Percentiles rank a stretch among this genome's conserved stretches.
These are phyloP conservation scores for Pestalotiopsis sp. DNA, from an alignment of 2,329 filamentous ascomycete species.

Conservation along the genomic window DNA sequence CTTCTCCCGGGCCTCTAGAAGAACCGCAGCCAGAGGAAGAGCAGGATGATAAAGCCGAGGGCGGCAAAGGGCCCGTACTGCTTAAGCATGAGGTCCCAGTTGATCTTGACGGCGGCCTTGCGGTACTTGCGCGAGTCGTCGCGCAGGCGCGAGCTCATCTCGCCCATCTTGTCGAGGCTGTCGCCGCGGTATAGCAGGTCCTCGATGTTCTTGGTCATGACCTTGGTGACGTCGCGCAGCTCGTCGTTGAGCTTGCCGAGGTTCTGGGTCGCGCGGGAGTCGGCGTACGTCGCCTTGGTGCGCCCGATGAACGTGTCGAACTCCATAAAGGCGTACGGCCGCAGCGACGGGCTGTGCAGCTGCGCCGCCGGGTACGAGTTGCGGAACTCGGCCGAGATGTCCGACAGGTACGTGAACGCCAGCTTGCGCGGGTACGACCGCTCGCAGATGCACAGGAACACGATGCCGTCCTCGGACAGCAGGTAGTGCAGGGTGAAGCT, in stretches of 20 bases:
- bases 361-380: conserved; percentile 76
- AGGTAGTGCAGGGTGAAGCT: conserved; percentile 86
- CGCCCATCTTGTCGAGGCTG: conserved; percentile 93
- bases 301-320: conserved; percentile 97
- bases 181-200: conserved; percentile 94
- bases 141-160: conserved; percentile 81
- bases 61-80: conserved; percentile 92
- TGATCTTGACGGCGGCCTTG: conserved; percentile 89
- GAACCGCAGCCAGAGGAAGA: conserved; percentile 93
- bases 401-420: conserved; percentile 95
- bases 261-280: conserved; percentile 87
- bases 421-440: conserved; percentile 95
- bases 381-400: conserved; percentile 87
- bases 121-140: conserved; percentile 96
- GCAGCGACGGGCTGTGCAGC: conserved; percentile 71
- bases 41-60: conserved; percentile 76
- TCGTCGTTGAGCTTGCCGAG: conserved; percentile 96
- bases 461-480: conserved; percentile 71
- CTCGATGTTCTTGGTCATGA: conserved; percentile 99
- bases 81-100: conserved; percentile 95
- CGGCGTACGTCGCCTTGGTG: conserved; percentile 91
- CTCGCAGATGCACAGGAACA: conserved; percentile 94
- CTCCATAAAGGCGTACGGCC: conserved; percentile 95
- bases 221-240: conserved; percentile 94
- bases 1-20: conserved; percentile 55